Evolutionary conservation across 345 rosid species (phyloP).

Genomic region (Eutrema yunnanense): DNA sequence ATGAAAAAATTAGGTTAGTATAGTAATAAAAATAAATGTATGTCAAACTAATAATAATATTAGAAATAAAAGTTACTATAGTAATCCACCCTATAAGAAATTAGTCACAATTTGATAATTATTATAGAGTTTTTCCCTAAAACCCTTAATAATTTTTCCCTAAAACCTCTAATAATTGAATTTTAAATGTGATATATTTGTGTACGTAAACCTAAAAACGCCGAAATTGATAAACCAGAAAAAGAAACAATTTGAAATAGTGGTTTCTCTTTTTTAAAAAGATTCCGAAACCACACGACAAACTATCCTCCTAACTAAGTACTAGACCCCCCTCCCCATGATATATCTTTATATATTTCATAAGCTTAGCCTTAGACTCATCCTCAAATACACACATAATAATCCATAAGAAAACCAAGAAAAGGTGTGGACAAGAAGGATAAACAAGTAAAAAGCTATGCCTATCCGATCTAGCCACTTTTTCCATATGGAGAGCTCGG

Average conservation of each 20-base stretch:
- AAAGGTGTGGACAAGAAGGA: background rate
- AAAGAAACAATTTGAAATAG: conserved; percentile 10
- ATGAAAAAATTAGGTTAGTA: no score
- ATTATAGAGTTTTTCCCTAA: background rate
- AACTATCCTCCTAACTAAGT: conserved; percentile 42
- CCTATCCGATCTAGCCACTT: conserved; percentile 74
- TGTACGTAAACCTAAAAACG: background rate
- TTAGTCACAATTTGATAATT: background rate
- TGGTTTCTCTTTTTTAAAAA: conserved; percentile 22
- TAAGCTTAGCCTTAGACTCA: conserved; percentile 10
- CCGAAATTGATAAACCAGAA: background rate
- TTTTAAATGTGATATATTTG: background rate
- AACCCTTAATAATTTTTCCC: background rate
- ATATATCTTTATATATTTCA: background rate
- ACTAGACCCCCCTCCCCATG: background rate
- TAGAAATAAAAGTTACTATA: no score
- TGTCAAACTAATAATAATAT: no score
- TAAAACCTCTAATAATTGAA: background rate
- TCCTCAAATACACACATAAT: background rate
- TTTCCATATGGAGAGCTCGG: conserved; percentile 68
- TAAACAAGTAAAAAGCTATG: conserved; percentile 40
- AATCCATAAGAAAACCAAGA: background rate
- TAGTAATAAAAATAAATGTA: no score
- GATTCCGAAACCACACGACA: conserved; percentile 44
- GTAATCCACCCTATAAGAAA: no score